phyloP scores from a whole-genome alignment of 495 filamentous ascomycete genomes.

The Parmelia sp. region DNA sequence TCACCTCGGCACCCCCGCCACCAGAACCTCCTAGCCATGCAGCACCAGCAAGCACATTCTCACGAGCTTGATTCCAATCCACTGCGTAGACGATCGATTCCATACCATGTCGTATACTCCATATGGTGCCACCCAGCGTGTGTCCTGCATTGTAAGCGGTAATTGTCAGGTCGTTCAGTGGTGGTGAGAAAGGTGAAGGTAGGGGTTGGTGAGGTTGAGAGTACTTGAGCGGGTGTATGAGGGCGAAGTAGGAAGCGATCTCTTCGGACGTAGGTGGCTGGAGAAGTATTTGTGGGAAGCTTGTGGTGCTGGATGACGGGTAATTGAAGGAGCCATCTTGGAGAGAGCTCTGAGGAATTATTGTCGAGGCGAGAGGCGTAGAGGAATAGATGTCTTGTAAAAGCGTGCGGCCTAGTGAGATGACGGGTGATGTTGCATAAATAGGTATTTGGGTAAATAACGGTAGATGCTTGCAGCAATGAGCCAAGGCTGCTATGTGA shows the following conservation, averaged over 20 bases:
- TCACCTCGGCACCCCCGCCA: constrained; percentile 77
- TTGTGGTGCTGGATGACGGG: constrained; percentile 22
- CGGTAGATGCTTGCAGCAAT: constrained; percentile 95
- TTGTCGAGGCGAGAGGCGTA: constrained; percentile 75
- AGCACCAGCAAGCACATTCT: constrained; percentile 88
- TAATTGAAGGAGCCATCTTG: constrained; percentile 55
- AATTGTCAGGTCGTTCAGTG: constrained; percentile 85
- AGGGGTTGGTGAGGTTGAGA: constrained; percentile 89
- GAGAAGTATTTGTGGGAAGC: constrained; percentile 57
- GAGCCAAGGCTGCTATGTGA: constrained; percentile 88
- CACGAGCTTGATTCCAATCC: constrained; percentile 92
- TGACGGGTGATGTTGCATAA: constrained; percentile 90
- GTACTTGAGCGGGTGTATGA: constrained; percentile 94
- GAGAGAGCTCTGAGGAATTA: constrained; percentile 61
- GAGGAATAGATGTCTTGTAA: constrained; percentile 90
- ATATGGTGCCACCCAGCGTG: constrained; percentile 93
- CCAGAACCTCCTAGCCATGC: constrained; percentile 85
- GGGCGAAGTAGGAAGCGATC: constrained; percentile 82
- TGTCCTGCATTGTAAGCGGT: constrained; percentile 96
- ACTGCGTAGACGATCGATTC: constrained; percentile 97
- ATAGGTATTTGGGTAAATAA: constrained; percentile 89
- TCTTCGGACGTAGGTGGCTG: constrained; percentile 78
- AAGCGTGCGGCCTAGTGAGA: constrained; percentile 83
- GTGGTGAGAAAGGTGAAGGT: constrained; percentile 78
- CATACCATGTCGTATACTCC: constrained; percentile 95